phyloP scores from a whole-genome alignment of 2,329 filamentous ascomycete species.

The Nemania bipapillata region DNA sequence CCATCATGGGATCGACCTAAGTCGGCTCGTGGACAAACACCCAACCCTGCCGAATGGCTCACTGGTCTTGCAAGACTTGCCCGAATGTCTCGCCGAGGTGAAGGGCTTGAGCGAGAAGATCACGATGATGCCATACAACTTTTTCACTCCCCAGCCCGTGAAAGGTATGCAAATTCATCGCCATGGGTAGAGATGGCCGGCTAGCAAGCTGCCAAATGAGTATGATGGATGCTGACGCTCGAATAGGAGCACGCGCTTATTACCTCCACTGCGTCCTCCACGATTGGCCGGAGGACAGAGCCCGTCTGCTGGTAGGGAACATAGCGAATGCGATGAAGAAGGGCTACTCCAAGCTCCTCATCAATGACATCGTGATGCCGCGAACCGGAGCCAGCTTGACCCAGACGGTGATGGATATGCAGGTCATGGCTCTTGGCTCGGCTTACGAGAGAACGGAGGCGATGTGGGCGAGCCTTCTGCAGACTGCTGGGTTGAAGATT shows the following conservation, averaged over 20 bases:
- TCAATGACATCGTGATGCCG: constrained; percentile 57
- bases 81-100: constrained; percentile 41
- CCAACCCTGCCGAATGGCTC: constrained; percentile 48
- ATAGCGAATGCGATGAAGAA: constrained; percentile 48
- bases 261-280: constrained; percentile 53
- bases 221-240: constrained; percentile 1
- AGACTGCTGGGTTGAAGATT: constrained; percentile 38
- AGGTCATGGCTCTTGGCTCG: constrained; percentile 37
- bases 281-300: constrained; percentile 54
- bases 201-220: constrained; percentile 6
- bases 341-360: constrained; percentile 56
- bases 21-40: constrained; percentile 48
- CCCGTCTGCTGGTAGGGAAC: constrained; percentile 50
- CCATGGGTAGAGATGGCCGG: not conserved
- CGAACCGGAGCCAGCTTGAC: constrained; percentile 48
- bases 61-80: constrained; percentile 56
- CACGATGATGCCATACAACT: constrained; percentile 47
- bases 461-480: constrained; percentile 37
- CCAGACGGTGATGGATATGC: constrained; percentile 36
- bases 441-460: constrained; percentile 39
- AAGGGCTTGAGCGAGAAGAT: constrained; percentile 41
- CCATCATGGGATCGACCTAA: constrained; percentile 54
- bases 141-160: constrained; percentile 51
- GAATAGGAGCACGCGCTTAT: constrained; percentile 48
- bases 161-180: constrained; percentile 35